A percentile compares a stretch with the other conserved stretches of the same genome.
These are phyloP conservation scores for Cytospora piceicola DNA, from an alignment of 2,329 filamentous ascomycete genomes.

Conservation along the genomic window DNA sequence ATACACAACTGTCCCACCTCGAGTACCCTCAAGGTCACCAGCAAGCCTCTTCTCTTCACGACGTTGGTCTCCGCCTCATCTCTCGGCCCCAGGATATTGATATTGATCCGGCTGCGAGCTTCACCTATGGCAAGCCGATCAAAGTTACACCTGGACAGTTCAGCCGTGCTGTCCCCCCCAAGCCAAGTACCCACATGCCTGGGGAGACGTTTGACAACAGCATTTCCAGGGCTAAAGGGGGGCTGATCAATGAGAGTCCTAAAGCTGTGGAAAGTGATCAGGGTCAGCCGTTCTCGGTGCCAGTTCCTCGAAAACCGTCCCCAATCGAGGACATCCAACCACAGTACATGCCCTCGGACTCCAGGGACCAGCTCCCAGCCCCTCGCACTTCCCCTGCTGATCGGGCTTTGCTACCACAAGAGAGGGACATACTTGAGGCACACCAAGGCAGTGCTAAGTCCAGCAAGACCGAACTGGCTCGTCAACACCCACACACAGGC, in stretches of 20 bases:
- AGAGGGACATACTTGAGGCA: no score
- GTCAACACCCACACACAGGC: not conserved
- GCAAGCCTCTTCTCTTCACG: not conserved
- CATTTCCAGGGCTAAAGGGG: not conserved
- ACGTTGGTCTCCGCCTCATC: conserved; percentile 6
- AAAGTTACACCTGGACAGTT: conserved; percentile 23
- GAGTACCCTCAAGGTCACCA: not conserved
- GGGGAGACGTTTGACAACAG: not conserved
- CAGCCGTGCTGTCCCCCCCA: conserved; percentile 7
- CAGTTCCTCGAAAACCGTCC: not conserved
- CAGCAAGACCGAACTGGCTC: not conserved
- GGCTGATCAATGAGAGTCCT: not conserved
- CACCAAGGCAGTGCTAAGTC: no score
- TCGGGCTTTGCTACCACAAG: not conserved
- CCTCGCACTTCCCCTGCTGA: not conserved
- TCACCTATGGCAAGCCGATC: conserved; percentile 18
- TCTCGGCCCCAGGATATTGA: conserved; percentile 8
- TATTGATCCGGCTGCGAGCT: conserved; percentile 22
- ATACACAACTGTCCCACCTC: not conserved
- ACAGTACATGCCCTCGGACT: not conserved
- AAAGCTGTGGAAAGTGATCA: not conserved
- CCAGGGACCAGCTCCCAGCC: not conserved
- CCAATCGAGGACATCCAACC: conserved; percentile 14
- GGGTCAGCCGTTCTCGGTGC: not conserved
- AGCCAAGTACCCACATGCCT: not conserved